phyloP scores from a whole-genome alignment of 2,329 filamentous ascomycete species.

The Fusarium mangiferae region DNA sequence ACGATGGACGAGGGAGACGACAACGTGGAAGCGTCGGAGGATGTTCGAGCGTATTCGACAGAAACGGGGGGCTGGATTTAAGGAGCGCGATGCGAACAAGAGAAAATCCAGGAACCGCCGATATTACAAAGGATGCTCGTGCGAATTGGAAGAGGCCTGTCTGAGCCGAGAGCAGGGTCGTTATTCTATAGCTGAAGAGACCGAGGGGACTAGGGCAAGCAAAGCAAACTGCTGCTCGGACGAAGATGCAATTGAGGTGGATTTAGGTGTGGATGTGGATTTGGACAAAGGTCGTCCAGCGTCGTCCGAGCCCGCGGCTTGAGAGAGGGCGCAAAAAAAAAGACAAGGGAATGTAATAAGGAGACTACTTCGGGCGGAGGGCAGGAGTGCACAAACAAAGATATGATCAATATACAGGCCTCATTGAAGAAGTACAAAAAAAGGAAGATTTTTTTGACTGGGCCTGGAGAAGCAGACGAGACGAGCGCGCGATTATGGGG shows the following conservation, averaged over 20 bases:
- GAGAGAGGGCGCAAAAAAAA: slow-evolving; percentile 37
- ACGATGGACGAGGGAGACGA: slow-evolving; percentile 22
- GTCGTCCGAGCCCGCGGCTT: slow-evolving; percentile 45
- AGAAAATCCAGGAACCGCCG: slow-evolving; percentile 46
- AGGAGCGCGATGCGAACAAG: slow-evolving; percentile 44
- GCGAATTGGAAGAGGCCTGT: slow-evolving; percentile 37
- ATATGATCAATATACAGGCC: slow-evolving; percentile 52
- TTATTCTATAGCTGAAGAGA: slow-evolving; percentile 32
- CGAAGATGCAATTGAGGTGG: slow-evolving; percentile 38
- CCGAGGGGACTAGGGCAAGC: slow-evolving; percentile 24
- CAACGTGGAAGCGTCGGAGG: slow-evolving; percentile 32
- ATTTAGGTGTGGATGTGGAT: slow-evolving; percentile 29
- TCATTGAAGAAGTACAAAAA: slow-evolving; percentile 45
- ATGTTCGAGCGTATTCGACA: slow-evolving; percentile 36
- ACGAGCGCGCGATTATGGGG: slow-evolving; percentile 39
- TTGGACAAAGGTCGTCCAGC: slow-evolving; percentile 40
- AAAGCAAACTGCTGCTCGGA: slow-evolving; percentile 40
- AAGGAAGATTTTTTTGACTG: slow-evolving; percentile 38
- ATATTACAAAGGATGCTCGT: slow-evolving; percentile 51
- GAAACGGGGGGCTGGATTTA: slow-evolving; percentile 39
- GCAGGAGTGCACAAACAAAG: slow-evolving; percentile 45
- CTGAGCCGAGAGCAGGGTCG: slow-evolving; percentile 35
- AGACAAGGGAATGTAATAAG: slow-evolving; percentile 36
- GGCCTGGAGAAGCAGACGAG: slow-evolving; percentile 45
- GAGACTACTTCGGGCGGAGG: slow-evolving; percentile 25